Conservation (phyloP, 306 rosid species). For the Parietaria judaica region DNA sequence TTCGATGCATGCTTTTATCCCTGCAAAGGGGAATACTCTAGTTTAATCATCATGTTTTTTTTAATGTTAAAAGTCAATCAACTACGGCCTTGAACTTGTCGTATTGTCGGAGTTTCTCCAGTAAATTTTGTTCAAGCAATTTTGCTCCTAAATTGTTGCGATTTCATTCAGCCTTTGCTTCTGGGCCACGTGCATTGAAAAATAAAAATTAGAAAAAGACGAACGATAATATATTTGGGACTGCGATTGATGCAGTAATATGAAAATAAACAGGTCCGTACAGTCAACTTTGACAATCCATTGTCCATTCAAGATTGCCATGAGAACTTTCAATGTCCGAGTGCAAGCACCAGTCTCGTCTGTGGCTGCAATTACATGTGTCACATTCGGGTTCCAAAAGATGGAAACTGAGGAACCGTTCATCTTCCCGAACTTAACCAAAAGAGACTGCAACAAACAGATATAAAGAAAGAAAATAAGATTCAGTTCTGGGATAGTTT, state of each 20-base stretch:
- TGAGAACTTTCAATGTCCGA: conserved; percentile 70
- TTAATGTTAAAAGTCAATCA: neutral
- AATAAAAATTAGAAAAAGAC: neutral
- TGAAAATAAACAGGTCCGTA: conserved; percentile 14
- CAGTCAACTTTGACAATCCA: conserved; percentile 86
- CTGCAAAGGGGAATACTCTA: conserved; percentile 36
- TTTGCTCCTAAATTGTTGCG: too few species aligned
- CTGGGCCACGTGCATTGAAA: neutral
- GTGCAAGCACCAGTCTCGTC: conserved; percentile 77
- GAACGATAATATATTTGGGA: neutral
- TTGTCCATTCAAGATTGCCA: conserved; percentile 72
- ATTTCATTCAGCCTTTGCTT: too few species aligned
- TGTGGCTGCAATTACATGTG: conserved; percentile 76
- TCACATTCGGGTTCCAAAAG: conserved; percentile 66
- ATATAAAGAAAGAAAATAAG: neutral
- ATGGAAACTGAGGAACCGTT: conserved; percentile 58
- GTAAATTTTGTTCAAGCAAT: too few species aligned
- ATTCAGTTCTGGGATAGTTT: neutral
- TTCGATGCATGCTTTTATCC: conserved; percentile 73
- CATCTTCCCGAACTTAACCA: conserved; percentile 49
- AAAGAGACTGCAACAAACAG: conserved; percentile 36
- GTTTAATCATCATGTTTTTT: neutral
- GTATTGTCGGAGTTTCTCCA: too few species aligned
- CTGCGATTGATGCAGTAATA: neutral
- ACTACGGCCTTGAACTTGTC: too few species aligned